Conservation (phyloP, 116 monocot genomes). For the Phalaenopsis hybrid region DNA sequence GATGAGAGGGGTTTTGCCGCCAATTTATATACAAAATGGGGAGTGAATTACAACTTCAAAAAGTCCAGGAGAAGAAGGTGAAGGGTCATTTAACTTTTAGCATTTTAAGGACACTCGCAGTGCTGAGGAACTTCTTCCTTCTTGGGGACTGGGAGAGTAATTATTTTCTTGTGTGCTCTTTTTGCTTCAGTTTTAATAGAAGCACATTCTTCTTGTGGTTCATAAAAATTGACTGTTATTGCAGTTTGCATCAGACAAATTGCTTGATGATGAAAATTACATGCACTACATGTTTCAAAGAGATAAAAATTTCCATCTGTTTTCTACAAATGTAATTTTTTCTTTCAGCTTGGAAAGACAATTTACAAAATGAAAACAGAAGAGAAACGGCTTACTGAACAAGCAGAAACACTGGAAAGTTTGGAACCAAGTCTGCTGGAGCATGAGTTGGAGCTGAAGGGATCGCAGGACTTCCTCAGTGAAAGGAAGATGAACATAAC, state of each 20-base stretch:
- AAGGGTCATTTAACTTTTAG: not conserved
- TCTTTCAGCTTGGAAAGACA: constrained; percentile 3
- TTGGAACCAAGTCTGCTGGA: constrained; percentile 65
- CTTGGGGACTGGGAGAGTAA: not conserved
- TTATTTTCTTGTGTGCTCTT: not conserved
- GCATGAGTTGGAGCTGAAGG: constrained; percentile 56
- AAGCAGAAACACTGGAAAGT: constrained; percentile 34
- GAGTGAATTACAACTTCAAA: not conserved
- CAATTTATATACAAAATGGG: not conserved
- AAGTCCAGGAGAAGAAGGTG: not conserved
- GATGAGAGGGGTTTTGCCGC: not conserved
- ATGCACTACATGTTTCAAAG: not conserved
- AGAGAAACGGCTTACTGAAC: constrained; percentile 38
- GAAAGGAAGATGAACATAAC: constrained; percentile 32
- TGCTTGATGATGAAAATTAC: not conserved
- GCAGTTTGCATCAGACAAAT: not conserved
- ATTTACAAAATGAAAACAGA: not conserved
- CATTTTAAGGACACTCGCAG: not conserved
- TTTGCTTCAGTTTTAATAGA: not conserved
- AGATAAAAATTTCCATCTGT: not conserved
- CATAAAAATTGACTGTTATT: not conserved
- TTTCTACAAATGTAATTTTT: not conserved
- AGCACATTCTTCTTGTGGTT: not conserved
- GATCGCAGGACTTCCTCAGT: constrained; percentile 49
- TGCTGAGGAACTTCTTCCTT: not conserved